These are phyloP conservation scores for Diaporthe sp. DNA, from an alignment of 2,329 filamentous ascomycete species.

Conservation along the genomic window DNA sequence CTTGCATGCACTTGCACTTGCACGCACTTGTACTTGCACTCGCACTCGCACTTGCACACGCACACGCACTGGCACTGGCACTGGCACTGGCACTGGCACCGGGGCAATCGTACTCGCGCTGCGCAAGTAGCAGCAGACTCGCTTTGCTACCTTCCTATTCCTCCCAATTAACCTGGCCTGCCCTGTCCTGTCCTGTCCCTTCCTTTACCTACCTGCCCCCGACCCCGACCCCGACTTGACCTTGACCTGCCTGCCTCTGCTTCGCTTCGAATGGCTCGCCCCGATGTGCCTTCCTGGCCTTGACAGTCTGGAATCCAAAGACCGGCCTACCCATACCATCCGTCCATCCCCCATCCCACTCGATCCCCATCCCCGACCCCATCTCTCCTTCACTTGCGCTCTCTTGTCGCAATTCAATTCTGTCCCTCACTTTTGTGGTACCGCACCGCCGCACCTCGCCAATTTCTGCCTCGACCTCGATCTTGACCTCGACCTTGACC, in stretches of 20 bases:
- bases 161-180: conserved; percentile 25
- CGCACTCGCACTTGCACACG: conserved; percentile 1
- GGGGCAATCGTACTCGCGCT: conserved; percentile 29
- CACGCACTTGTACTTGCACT: neutral
- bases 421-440: conserved; percentile 36
- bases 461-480: conserved; percentile 34
- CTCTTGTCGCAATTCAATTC: conserved; percentile 40
- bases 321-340: conserved; percentile 24
- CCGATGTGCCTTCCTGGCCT: conserved; percentile 33
- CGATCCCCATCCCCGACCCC: conserved; percentile 16
- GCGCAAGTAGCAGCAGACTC: conserved; percentile 12
- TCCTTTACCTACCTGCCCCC: neutral
- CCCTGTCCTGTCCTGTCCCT: neutral
- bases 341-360: conserved; percentile 1
- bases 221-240: conserved; percentile 37
- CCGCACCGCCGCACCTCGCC: conserved; percentile 19
- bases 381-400: conserved; percentile 36
- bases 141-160: conserved; percentile 42
- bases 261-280: conserved; percentile 38
- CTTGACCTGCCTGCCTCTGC: conserved; percentile 36
- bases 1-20: neutral
- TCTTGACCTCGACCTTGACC: conserved; percentile 19
- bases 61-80: conserved; percentile 10
- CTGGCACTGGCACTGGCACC: neutral
- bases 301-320: conserved; percentile 32